Base-by-base conservation (phyloP, 164 flowering plant genomes). In the Stephania cephalantha region DNA sequence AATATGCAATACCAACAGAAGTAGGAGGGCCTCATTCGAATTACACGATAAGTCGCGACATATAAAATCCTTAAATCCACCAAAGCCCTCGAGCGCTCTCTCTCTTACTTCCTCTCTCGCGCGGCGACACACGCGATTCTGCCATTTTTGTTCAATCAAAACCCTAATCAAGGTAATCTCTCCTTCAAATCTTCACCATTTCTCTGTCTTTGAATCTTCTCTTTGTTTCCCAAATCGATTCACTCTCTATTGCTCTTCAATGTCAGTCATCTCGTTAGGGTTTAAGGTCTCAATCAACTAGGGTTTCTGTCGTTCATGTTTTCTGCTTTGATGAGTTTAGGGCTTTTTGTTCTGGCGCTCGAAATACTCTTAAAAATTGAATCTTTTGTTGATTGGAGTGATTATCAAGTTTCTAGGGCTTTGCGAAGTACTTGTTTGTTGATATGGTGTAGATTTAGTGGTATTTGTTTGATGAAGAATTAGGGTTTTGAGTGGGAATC, bases 151-250 rank as follows among this genome's bases (percentile, higher is more conserved):
- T 61, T 7, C 66, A 2, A 35, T 61, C 20, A 5, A 61, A 61
- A 61, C 66, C 66, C 66, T 61, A 61, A 53, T 25, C 25, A 61
- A 61, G 66, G 66, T 61, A n/a, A 18, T 61, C 20, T 61, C 66
- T 18, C 66, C 22, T 7, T 18, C 9, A n/a, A 15, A 6, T n/a
- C 15, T 61, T 61, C 66, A 5, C 20, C 66, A 7, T n/a, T 61
- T 50, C 55, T 61, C 20, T 25, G 1, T 17, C 22, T 61, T 61
- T n/a, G 66, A 61, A 1, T 61, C 20, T 20, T n/a, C 20, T 58
- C 20, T 0, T 35, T 61, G 25, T 61, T 61, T 61, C 65, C 17
- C 17, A 17, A 8, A 9, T 48, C 13, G 13, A 8, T 8, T 48
- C 53, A 48, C 13, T 48, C 53, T 48, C 13, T 48, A 12, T 12